Evolutionary conservation across 2,329 filamentous ascomycete genomes (phyloP).

Genomic region (Claviceps spartinae): DNA sequence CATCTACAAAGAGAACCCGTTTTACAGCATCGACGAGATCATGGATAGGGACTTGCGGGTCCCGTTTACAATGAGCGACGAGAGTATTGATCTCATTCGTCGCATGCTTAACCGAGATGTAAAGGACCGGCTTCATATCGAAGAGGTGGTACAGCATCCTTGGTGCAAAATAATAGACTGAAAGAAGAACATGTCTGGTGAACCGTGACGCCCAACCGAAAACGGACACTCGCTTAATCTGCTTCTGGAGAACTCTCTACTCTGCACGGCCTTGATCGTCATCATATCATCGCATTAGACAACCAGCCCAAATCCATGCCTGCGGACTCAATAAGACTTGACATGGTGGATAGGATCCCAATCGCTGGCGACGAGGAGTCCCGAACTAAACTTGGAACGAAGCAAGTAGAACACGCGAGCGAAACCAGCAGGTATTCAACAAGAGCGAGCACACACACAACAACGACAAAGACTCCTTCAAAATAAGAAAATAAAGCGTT

Average conservation of each 20-base stretch:
- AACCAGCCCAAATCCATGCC: not conserved
- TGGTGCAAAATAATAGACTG: conserved; percentile 41
- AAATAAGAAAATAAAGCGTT: too few species aligned
- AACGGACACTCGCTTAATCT: not conserved
- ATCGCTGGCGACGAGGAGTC: not conserved
- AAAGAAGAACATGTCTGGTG: not conserved
- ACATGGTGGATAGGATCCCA: not conserved
- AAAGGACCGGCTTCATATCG: conserved; percentile 68
- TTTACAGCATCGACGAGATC: conserved; percentile 98
- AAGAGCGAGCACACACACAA: not conserved
- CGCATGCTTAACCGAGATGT: conserved; percentile 90
- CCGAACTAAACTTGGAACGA: not conserved
- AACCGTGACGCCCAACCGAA: not conserved
- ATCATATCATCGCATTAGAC: not conserved
- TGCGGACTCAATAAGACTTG: not conserved
- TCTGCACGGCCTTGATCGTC: not conserved
- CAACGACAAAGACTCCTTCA: not conserved
- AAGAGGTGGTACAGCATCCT: conserved; percentile 75
- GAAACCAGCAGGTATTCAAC: not conserved
- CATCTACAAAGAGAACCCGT: conserved; percentile 98
- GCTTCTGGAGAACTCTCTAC: not conserved
- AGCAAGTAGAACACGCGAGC: not conserved
- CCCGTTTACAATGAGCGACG: conserved; percentile 77
- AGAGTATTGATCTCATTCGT: conserved; percentile 82
- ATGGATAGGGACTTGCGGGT: conserved; percentile 92